These are phyloP conservation scores for Kockiozyma suomiensis DNA, from an alignment of 805 yeast species.

Conservation along the genomic window DNA sequence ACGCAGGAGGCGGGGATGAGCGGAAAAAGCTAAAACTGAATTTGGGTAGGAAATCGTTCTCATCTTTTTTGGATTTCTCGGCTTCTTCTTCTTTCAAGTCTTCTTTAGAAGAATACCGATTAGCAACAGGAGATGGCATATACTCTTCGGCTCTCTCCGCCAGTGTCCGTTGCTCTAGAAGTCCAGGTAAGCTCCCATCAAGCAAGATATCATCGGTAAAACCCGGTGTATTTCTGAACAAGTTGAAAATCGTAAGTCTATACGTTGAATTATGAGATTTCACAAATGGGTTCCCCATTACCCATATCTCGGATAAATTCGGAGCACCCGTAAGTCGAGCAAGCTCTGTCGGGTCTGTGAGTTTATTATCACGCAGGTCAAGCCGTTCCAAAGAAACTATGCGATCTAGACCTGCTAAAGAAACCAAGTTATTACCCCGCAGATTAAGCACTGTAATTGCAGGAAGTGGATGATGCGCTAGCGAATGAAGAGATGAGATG, in stretches of 20 bases:
- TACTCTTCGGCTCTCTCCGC: constrained; percentile 29
- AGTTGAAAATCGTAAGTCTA: constrained; percentile 36
- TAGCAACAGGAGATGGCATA: constrained; percentile 19
- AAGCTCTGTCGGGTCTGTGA: constrained; percentile 35
- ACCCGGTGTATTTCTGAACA: constrained; percentile 34
- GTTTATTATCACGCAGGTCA: constrained; percentile 37
- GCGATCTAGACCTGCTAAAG: constrained; percentile 36
- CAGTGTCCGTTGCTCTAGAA: constrained; percentile 35
- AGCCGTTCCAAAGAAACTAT: constrained; percentile 33
- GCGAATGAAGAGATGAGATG: constrained; percentile 28
- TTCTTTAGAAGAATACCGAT: neutral
- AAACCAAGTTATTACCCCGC: constrained; percentile 34
- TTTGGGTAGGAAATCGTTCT: constrained; percentile 13
- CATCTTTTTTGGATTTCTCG: neutral
- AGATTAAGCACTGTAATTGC: constrained; percentile 33
- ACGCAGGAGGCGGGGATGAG: neutral
- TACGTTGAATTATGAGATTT: constrained; percentile 31
- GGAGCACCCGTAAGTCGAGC: constrained; percentile 33
- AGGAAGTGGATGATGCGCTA: constrained; percentile 31
- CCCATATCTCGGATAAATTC: constrained; percentile 37
- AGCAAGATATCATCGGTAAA: constrained; percentile 34
- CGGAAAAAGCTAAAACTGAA: constrained; percentile 24
- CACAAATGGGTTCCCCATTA: constrained; percentile 37
- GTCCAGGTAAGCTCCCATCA: constrained; percentile 38
- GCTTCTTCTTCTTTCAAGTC: neutral